These are phyloP conservation scores for Saccharomycopsis fodiens DNA, from an alignment of 805 yeast species.

Conservation along the genomic window DNA sequence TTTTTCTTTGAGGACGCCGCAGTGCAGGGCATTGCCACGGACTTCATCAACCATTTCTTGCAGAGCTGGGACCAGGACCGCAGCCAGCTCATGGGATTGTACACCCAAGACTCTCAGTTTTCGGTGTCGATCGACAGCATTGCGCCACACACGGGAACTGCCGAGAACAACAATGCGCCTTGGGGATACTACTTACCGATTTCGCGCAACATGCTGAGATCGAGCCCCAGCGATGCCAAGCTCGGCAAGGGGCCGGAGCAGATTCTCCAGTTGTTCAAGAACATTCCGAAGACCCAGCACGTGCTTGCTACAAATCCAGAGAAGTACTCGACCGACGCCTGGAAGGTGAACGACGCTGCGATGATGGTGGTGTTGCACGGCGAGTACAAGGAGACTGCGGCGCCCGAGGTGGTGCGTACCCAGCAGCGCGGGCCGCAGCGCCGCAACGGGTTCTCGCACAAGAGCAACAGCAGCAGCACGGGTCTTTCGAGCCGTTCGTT, in stretches of 20 bases:
- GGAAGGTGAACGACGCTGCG: constrained; percentile 54
- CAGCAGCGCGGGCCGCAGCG: constrained; percentile 22
- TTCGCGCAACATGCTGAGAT: constrained; percentile 68
- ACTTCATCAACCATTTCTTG: constrained; percentile 67
- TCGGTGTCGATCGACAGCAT: constrained; percentile 70
- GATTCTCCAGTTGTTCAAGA: constrained; percentile 52
- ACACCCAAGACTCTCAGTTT: constrained; percentile 79
- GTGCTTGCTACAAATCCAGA: constrained; percentile 54
- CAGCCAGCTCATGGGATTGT: constrained; percentile 57
- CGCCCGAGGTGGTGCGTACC: constrained; percentile 37
- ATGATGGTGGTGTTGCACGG: constrained; percentile 81
- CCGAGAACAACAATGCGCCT: background rate
- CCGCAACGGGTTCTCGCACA: constrained; percentile 24
- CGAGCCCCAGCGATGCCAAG: constrained; percentile 43
- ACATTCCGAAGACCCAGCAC: constrained; percentile 76
- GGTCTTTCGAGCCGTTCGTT: constrained; percentile 60
- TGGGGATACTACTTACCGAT: constrained; percentile 65
- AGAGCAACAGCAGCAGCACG: constrained; percentile 20
- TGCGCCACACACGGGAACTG: constrained; percentile 37
- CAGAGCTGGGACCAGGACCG: constrained; percentile 78
- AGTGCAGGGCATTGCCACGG: constrained; percentile 63
- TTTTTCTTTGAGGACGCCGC: constrained; percentile 78
- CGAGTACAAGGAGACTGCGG: constrained; percentile 59
- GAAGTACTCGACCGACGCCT: constrained; percentile 68
- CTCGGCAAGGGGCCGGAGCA: constrained; percentile 62